Base-by-base conservation (phyloP, 2,329 filamentous ascomycete genomes). In the Berkeleyomyces basicola region DNA sequence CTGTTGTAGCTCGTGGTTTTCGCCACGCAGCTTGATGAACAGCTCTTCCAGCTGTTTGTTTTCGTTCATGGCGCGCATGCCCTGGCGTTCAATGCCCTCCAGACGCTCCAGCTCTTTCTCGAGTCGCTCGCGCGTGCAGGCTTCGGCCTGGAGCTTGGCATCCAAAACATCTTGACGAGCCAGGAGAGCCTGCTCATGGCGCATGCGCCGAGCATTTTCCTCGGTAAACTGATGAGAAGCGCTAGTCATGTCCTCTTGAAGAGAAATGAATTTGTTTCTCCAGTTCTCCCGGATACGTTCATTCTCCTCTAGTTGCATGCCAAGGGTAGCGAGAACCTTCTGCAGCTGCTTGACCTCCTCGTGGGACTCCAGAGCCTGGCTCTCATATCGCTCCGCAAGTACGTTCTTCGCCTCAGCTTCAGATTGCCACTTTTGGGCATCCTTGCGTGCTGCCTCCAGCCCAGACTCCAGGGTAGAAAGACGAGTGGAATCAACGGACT, bases 211-310 rank as follows among this genome's bases (percentile, higher is more conserved):
- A 39, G 86, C 83, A 70, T 91, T 92, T 70, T 97, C 91, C 68
- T 88, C 84, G 31, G 87, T 84, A 66, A 96, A 84, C 66, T 95
- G 86, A 57, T 83, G 83, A 61, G 88, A 85, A 58, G 90, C 88
- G 63, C 78, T 78, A 40, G 84, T 82, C 86, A 97, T 92, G 68
- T 96, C 90, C 66, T 90, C 82, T 73, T 97, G 91, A 46, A 99
- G 77, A 65, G 84, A 84, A 68, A 92, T 83, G 69, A 96, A 87
- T 73, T 93, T 95, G 71, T 79, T 78, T 67, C 90, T 86, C 82
- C 95, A 91, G 65, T 80, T 84, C 71, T 96, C 89, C 64, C 90
- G 86, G 64, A 95, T 82, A 66, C 86, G 84, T 70, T 91, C 84
- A 69, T 90, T 92, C 74, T 96, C 91, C 69, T 93, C 85, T 49